Evolutionary conservation across 1,284 basidiomycete genomes (phyloP).

Genomic region (Leccinum variabile): DNA sequence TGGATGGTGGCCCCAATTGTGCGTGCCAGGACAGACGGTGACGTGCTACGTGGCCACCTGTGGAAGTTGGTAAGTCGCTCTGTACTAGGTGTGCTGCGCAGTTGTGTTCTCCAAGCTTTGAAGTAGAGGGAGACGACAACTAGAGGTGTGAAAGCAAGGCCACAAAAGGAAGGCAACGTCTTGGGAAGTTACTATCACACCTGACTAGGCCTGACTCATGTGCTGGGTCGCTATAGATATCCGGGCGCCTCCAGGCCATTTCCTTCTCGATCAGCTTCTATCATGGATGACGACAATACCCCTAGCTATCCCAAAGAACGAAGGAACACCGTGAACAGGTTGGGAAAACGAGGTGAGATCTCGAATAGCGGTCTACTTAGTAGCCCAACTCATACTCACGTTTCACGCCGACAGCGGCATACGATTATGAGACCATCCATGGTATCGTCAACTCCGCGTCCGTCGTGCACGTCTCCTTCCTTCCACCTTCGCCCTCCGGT

Average conservation of each 20-base stretch:
- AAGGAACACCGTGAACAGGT: conserved; percentile 29
- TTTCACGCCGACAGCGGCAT: conserved; percentile 14
- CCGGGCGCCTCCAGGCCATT: background rate
- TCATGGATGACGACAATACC: conserved; percentile 17
- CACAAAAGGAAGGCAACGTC: background rate
- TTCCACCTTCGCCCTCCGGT: conserved; percentile 20
- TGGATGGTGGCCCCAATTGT: too few species aligned
- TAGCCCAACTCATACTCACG: too few species aligned
- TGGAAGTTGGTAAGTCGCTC: too few species aligned
- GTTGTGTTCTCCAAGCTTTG: background rate
- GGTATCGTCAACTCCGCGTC: conserved; percentile 24
- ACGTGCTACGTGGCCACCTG: too few species aligned
- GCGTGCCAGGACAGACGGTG: too few species aligned
- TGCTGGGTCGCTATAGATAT: background rate
- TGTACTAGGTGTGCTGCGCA: too few species aligned
- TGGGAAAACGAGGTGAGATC: conserved; percentile 27
- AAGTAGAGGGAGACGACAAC: background rate
- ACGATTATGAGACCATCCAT: conserved; percentile 26
- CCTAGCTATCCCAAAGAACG: conserved; percentile 20
- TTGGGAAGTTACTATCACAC: background rate
- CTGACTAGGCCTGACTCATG: background rate
- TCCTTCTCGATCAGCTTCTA: background rate
- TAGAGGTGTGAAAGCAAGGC: background rate
- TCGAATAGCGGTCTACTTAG: background rate
- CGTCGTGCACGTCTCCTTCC: conserved; percentile 29